Evolutionary conservation across 2,329 filamentous ascomycete genomes (phyloP).

Genomic region (Botrytis squamosa): DNA sequence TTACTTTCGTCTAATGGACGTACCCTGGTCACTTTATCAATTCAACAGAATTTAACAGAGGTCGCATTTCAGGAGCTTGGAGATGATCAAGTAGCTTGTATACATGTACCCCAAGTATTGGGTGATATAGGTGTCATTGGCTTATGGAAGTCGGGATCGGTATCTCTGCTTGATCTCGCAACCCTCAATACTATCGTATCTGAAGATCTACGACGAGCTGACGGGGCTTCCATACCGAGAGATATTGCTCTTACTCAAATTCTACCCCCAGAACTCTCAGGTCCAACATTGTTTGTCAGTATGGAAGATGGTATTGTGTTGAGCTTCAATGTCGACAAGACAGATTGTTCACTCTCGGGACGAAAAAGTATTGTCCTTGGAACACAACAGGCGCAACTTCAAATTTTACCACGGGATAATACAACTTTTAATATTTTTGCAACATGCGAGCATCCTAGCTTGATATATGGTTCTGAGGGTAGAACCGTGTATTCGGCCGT

Average conservation of each 20-base stretch:
- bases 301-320: conserved; percentile 92
- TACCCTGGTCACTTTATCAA: conserved; percentile 66
- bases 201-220: conserved; percentile 59
- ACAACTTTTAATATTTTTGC: conserved; percentile 81
- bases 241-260: conserved; percentile 79
- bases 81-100: conserved; percentile 78
- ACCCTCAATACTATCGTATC: conserved; percentile 65
- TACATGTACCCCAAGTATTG: conserved; percentile 68
- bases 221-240: conserved; percentile 76
- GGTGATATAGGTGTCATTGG: conserved; percentile 73
- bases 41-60: conserved; percentile 54
- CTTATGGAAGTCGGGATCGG: conserved; percentile 80
- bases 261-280: conserved; percentile 56
- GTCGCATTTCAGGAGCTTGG: conserved; percentile 60
- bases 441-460: conserved; percentile 87
- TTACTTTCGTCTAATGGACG: conserved; percentile 75
- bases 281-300: conserved; percentile 79
- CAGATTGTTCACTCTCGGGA: conserved; percentile 62
- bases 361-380: conserved; percentile 83
- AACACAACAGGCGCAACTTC: conserved; percentile 78
- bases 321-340: conserved; percentile 69
- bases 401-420: conserved; percentile 68
- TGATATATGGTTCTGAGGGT: conserved; percentile 88
- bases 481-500: conserved; percentile 91
- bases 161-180: conserved; percentile 70